Evolutionary conservation across 805 yeast genomes (phyloP).

Genomic region (Schizosaccharomyces osmophilus): DNA sequence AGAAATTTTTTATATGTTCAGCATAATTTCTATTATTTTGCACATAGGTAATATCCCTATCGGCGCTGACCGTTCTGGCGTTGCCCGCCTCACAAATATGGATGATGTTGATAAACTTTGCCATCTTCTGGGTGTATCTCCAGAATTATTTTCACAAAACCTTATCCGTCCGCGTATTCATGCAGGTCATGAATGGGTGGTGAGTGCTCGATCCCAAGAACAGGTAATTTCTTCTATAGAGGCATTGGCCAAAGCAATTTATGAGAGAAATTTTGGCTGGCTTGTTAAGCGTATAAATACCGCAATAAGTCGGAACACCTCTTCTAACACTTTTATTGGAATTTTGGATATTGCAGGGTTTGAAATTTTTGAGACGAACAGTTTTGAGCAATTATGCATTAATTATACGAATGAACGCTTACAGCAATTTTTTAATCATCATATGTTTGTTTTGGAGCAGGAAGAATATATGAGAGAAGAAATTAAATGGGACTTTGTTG

Average conservation of each 20-base stretch:
- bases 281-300: slow-evolving; percentile 55
- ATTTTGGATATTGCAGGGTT: slow-evolving; percentile 93
- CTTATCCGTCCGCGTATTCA: slow-evolving; percentile 60
- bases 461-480: slow-evolving; percentile 87
- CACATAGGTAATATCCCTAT: slow-evolving; percentile 72
- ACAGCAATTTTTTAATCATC: slow-evolving; percentile 88
- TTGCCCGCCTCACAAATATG: slow-evolving; percentile 39
- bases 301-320: slow-evolving; percentile 27
- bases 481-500: slow-evolving; percentile 81
- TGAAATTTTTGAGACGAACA: slow-evolving; percentile 84
- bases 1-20: slow-evolving; percentile 36
- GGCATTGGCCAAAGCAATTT: slow-evolving; percentile 66
- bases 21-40: slow-evolving; percentile 47
- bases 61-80: slow-evolving; percentile 33
- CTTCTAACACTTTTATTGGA: slow-evolving; percentile 34
- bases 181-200: slow-evolving; percentile 73
- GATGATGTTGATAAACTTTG: slow-evolving; percentile 29
- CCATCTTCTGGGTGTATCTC: slow-evolving; percentile 37
- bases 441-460: slow-evolving; percentile 88
- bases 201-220: slow-evolving; percentile 48
- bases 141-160: slow-evolving; percentile 29
- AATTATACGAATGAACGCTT: slow-evolving; percentile 89
- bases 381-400: slow-evolving; percentile 91
- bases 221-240: slow-evolving; percentile 68
- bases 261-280: slow-evolving; percentile 59